A percentile compares a stretch with the other conserved stretches of the same genome.
These are phyloP conservation scores for Aspergillus quadricinctus DNA, from an alignment of 2,329 filamentous ascomycete species.

Conservation along the genomic window DNA sequence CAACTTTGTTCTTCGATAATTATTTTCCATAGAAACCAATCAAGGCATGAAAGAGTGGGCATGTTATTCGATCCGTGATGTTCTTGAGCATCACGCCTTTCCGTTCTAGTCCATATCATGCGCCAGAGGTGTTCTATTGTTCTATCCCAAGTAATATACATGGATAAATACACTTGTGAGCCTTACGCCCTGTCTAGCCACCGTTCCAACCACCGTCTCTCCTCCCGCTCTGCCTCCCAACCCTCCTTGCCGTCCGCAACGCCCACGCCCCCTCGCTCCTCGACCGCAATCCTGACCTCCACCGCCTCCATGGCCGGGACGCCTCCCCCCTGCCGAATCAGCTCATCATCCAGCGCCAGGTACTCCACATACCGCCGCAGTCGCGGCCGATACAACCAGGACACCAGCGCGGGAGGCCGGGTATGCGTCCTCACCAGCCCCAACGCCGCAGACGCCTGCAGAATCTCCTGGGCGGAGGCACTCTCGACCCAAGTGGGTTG, in stretches of 20 bases:
- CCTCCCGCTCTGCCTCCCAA: conserved; percentile 23
- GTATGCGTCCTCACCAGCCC: conserved; percentile 32
- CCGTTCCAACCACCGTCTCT: conserved; percentile 34
- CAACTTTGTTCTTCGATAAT: not conserved
- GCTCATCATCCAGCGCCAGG: conserved; percentile 64
- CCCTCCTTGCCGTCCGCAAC: conserved; percentile 18
- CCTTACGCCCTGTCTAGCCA: conserved; percentile 27
- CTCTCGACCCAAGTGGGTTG: conserved; percentile 14
- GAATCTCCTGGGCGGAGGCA: conserved; percentile 21
- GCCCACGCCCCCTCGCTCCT: conserved; percentile 58
- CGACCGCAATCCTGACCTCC: conserved; percentile 67
- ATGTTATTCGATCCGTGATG: not conserved
- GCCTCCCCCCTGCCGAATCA: conserved; percentile 63
- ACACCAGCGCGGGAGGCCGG: conserved; percentile 39
- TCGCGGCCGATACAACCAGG: conserved; percentile 49
- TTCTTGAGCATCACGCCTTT: not conserved
- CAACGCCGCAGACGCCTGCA: conserved; percentile 34
- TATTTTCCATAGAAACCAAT: not conserved
- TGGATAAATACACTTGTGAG: not conserved
- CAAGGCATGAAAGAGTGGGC: not conserved
- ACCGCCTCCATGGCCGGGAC: conserved; percentile 53
- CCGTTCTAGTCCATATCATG: not conserved
- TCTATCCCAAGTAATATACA: not conserved
- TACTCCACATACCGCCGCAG: conserved; percentile 57
- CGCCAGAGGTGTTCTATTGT: not conserved